Conservation (phyloP, 2,329 filamentous ascomycete species). For the Epicoccum sorghinum region DNA sequence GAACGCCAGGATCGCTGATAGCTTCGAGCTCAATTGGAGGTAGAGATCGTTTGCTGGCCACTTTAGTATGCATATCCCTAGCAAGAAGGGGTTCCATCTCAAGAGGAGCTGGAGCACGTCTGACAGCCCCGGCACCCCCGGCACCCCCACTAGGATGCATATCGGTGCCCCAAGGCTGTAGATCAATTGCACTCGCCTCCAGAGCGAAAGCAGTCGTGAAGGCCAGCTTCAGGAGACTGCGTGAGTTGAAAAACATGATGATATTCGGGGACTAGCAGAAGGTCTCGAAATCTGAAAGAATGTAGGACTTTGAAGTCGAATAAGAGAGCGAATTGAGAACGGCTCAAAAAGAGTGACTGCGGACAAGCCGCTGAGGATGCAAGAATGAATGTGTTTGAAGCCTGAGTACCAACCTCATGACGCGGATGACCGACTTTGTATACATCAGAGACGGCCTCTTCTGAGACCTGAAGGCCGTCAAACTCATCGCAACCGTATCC, state of each 20-base stretch:
- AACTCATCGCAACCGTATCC: background rate
- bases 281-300: background rate
- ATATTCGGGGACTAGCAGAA: too few species aligned
- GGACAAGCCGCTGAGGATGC: background rate
- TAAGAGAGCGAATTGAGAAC: background rate
- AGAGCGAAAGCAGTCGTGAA: constrained; percentile 18
- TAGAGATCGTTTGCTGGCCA: background rate
- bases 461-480: constrained; percentile 10
- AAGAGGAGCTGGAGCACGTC: background rate
- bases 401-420: background rate
- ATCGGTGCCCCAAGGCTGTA: constrained; percentile 16
- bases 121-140: background rate
- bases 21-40: constrained; percentile 19
- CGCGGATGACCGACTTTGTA: constrained; percentile 5
- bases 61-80: background rate
- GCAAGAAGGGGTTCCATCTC: background rate
- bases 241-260: constrained; percentile 24
- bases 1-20: constrained; percentile 22
- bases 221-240: constrained; percentile 18
- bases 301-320: background rate
- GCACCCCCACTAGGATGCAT: background rate
- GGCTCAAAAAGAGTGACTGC: background rate
- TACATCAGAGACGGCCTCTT: background rate
- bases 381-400: background rate
- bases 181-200: constrained; percentile 19